Evolutionary conservation across 805 yeast genomes (phyloP).

Genomic region (Martiniozyma abietophila): DNA sequence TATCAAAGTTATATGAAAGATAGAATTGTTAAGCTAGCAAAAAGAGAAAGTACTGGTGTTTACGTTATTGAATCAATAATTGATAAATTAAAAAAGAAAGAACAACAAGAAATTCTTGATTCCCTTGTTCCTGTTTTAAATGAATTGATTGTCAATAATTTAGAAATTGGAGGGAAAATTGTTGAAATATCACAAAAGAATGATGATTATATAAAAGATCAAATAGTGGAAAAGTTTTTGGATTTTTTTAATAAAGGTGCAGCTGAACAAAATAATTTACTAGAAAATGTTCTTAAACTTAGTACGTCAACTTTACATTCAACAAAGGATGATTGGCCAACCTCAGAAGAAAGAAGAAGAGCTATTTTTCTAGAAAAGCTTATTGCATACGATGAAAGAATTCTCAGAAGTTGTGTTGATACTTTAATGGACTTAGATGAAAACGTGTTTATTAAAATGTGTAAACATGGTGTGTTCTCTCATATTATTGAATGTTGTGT

Average conservation of each 20-base stretch:
- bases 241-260: slow-evolving; percentile 32
- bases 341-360: slow-evolving; percentile 79
- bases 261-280: slow-evolving; percentile 34
- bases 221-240: slow-evolving; percentile 42
- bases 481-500: slow-evolving; percentile 74
- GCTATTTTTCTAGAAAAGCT: slow-evolving; percentile 66
- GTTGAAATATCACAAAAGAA: slow-evolving; percentile 57
- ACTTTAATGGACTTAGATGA: slow-evolving; percentile 50
- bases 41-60: slow-evolving; percentile 77
- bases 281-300: slow-evolving; percentile 60
- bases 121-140: slow-evolving; percentile 58
- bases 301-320: slow-evolving; percentile 70
- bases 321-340: slow-evolving; percentile 85
- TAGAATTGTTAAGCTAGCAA: slow-evolving; percentile 62
- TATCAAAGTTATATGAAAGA: slow-evolving; percentile 65
- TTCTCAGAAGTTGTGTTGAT: slow-evolving; percentile 49
- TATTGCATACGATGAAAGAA: slow-evolving; percentile 55
- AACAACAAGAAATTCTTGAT: slow-evolving; percentile 55
- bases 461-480: slow-evolving; percentile 83
- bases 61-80: slow-evolving; percentile 69
- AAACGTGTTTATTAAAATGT: slow-evolving; percentile 62
- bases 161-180: slow-evolving; percentile 59
- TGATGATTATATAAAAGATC: slow-evolving; percentile 49
- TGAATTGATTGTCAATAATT: slow-evolving; percentile 51
- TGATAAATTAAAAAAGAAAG: slow-evolving; percentile 51